Evolutionary conservation across 768 basidiomycete genomes (phyloP).

Genomic region (Podaxis sp.): DNA sequence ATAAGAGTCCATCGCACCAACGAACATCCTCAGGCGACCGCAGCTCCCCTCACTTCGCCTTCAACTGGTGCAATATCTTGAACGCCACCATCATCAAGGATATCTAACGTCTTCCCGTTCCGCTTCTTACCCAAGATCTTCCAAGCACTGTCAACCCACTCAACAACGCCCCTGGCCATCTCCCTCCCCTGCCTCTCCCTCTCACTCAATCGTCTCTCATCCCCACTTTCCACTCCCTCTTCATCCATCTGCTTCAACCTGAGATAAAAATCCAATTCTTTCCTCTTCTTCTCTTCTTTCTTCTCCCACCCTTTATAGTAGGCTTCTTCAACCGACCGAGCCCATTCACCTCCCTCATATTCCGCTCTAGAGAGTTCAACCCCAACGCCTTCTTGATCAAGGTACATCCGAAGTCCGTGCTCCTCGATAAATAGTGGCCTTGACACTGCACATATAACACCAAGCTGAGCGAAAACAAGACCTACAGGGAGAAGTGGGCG

Average conservation of each 20-base stretch:
- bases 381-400: conserved; percentile 64
- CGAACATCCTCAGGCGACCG: neutral
- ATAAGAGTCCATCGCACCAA: neutral
- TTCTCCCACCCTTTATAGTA: conserved; percentile 44
- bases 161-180: conserved; percentile 48
- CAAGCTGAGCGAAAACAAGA: conserved; percentile 1
- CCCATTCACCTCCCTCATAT: conserved; percentile 79
- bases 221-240: conserved; percentile 6
- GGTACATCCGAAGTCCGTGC: conserved; percentile 66
- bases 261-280: conserved; percentile 24
- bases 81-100: neutral
- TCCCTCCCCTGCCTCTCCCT: conserved; percentile 41
- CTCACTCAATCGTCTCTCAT: conserved; percentile 37
- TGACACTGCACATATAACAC: conserved; percentile 46
- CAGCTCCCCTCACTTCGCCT: neutral
- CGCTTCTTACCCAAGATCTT: neutral
- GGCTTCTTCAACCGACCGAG: conserved; percentile 56
- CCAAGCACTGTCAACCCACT: conserved; percentile 49
- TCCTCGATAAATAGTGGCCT: conserved; percentile 82
- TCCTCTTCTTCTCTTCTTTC: conserved; percentile 48
- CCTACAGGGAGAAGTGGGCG: conserved; percentile 18
- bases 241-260: neutral
- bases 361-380: conserved; percentile 62
- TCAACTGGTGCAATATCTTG: neutral
- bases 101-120: neutral